phyloP scores from a whole-genome alignment of 2,329 filamentous ascomycete species.

The Pseudodiploospora longispora region DNA sequence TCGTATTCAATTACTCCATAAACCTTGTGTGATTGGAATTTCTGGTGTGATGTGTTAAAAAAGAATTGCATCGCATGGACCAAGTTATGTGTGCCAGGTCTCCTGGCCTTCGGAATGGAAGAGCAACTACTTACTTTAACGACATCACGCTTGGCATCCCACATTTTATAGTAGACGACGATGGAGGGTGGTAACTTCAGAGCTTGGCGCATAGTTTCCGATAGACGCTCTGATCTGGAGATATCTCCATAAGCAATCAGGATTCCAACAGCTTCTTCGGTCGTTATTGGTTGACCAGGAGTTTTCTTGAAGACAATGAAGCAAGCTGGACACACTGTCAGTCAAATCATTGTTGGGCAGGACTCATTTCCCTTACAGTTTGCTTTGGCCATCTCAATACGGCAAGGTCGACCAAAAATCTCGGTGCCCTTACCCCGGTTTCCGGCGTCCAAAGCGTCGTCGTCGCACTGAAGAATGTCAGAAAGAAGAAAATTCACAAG shows the following conservation, averaged over 20 bases:
- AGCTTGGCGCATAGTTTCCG: constrained; percentile 21
- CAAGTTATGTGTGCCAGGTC: constrained; percentile 5
- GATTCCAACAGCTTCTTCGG: constrained; percentile 36
- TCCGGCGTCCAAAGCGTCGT: constrained; percentile 42
- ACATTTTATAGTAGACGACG: constrained; percentile 42
- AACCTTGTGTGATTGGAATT: constrained; percentile 20
- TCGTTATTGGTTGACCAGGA: constrained; percentile 26
- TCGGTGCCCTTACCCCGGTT: constrained; percentile 35
- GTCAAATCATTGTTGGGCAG: constrained; percentile 3
- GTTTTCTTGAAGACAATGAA: constrained; percentile 36
- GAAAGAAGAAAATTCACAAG: too few relatives aligned
- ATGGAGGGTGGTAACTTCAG: constrained; percentile 31
- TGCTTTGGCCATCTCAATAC: constrained; percentile 52
- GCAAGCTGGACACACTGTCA: constrained; percentile 31
- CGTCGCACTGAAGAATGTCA: constrained; percentile 14
- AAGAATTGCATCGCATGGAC: background rate
- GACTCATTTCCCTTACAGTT: constrained; percentile 37
- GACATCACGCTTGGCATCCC: constrained; percentile 43
- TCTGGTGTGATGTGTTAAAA: background rate
- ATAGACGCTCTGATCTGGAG: constrained; percentile 28
- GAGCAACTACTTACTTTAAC: constrained; percentile 31
- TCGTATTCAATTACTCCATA: constrained; percentile 18
- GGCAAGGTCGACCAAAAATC: constrained; percentile 49
- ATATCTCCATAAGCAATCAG: constrained; percentile 38
- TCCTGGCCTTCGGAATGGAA: too few relatives aligned